Percentiles rank a stretch among this genome's conserved stretches.
These are phyloP conservation scores for Esteya vermicola DNA, from an alignment of 2,329 filamentous ascomycete genomes.

Conservation along the genomic window DNA sequence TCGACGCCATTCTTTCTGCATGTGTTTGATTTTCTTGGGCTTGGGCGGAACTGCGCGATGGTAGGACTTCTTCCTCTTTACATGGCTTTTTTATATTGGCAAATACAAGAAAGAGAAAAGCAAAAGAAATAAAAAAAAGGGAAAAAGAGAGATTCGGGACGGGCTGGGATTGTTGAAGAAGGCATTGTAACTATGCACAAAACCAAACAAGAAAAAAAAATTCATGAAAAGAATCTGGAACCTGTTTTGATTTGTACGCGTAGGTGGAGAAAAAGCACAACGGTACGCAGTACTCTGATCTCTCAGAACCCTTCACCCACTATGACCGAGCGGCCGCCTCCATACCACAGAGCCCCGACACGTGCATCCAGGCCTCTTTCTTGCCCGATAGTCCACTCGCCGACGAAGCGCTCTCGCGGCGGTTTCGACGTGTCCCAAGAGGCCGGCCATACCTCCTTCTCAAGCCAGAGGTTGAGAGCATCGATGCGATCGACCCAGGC, in stretches of 20 bases:
- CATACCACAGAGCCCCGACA: constrained; percentile 74
- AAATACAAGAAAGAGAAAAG: constrained; percentile 2
- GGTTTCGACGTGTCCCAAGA: constrained; percentile 8
- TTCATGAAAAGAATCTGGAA: too few species aligned
- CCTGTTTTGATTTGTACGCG: too few species aligned
- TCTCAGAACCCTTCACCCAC: constrained; percentile 50
- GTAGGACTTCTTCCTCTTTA: background rate
- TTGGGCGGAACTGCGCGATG: background rate
- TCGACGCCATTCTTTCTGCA: background rate
- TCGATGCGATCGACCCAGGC: constrained; percentile 59
- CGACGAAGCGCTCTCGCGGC: constrained; percentile 26
- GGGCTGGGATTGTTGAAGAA: too few species aligned
- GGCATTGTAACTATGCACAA: too few species aligned
- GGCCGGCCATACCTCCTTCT: constrained; percentile 54
- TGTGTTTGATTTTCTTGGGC: background rate
- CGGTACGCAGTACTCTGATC: too few species aligned
- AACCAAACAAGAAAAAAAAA: too few species aligned
- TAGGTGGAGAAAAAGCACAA: too few species aligned
- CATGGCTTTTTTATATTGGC: background rate
- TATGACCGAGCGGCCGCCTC: constrained; percentile 58
- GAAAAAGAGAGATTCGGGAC: too few species aligned
- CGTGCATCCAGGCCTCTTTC: constrained; percentile 68
- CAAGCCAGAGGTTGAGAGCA: constrained; percentile 61
- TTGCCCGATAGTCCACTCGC: constrained; percentile 80
- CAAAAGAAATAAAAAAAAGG: constrained; percentile 6